Base-by-base conservation (phyloP, 2,329 filamentous ascomycete species). In the Stagonosporopsis rhizophila region DNA sequence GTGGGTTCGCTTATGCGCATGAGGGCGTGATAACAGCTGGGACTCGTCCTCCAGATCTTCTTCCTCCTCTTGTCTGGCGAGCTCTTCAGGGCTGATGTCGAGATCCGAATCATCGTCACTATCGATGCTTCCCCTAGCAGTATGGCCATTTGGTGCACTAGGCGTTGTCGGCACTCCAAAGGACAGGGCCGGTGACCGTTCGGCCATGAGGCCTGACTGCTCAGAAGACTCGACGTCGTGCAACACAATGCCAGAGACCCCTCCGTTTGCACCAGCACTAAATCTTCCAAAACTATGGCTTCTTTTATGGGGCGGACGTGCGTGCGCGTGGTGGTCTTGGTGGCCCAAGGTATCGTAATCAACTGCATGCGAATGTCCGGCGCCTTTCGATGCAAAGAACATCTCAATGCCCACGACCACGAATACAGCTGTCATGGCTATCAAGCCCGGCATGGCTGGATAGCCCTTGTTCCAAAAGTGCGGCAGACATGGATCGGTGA, bases 351-450 rank as follows among this genome's bases (percentile, higher is more conserved):
- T 77, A 59, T 83, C 81, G 59, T 83, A 84, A 56, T 83, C 82
- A 28, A 75, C 80, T 12, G 79, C 76, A 68, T 88, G 85, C 44
- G 82, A 80, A 69, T 88, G 85, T 15, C 80, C 80, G 8, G 85
- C 85, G 5, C 86, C 86, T 70, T 83, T 83, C 49, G 88, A 89
- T 0, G 92, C 92, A 65, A 98, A 88, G 73, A 92, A 92, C 78
- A 95, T 96, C 75, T 98, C 94, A 48, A 97, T 84, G 2, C 87
- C 85, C 6, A 96, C 91, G 3, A 97, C 92, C 4, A 90, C 79
- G 56, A 79, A 77, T 19, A 79, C 75, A 0, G 75, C 67, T 4
- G 64, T 64, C 75, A 77, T 77, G 42, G 75, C 75, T 45, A 77
- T 70, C 7, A 77, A 56, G 9, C 75, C 75, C 6, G 75, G 72